Percentiles rank a stretch among this genome's conserved stretches.
These are phyloP conservation scores for Chrysanthemum makinoi DNA, from an alignment of 129 eudicot species.

Conservation along the genomic window DNA sequence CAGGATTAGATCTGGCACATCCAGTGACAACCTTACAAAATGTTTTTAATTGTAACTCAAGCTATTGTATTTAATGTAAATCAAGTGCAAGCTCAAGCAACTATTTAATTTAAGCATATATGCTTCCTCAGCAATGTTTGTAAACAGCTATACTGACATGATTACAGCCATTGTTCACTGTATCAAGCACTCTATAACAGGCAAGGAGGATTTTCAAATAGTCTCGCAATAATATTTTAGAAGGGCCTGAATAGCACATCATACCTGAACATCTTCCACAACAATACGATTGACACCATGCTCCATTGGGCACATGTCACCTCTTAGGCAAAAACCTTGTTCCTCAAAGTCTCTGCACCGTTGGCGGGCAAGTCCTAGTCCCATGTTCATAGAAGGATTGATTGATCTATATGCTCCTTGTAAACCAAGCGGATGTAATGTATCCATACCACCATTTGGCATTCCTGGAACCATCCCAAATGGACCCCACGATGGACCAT, in stretches of 20 bases:
- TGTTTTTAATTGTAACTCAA: not conserved
- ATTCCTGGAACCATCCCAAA: slow-evolving; percentile 80
- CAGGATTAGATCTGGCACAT: not conserved
- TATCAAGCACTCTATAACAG: not conserved
- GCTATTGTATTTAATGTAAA: not conserved
- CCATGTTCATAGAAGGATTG: slow-evolving; percentile 64
- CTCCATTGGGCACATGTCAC: slow-evolving; percentile 99
- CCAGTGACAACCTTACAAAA: not conserved
- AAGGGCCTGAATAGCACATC: not conserved
- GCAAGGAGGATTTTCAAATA: no score
- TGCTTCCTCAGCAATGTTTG: not conserved
- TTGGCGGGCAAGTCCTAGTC: slow-evolving; percentile 74
- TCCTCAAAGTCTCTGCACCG: slow-evolving; percentile 98
- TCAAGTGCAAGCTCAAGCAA: not conserved
- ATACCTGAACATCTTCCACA: slow-evolving; percentile 97
- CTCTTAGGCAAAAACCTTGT: slow-evolving; percentile 95
- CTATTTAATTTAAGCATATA: not conserved
- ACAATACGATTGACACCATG: slow-evolving; percentile 96
- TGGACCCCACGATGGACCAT: slow-evolving; percentile 68
- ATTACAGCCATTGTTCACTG: not conserved
- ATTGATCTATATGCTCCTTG: slow-evolving; percentile 74
- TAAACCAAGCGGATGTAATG: slow-evolving; percentile 67
- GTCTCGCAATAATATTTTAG: not conserved
- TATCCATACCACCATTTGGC: slow-evolving; percentile 77
- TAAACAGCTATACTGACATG: not conserved